Evolutionary conservation across 2,329 filamentous ascomycete species (phyloP).

Genomic region (Simplicillium aogashimaense): DNA sequence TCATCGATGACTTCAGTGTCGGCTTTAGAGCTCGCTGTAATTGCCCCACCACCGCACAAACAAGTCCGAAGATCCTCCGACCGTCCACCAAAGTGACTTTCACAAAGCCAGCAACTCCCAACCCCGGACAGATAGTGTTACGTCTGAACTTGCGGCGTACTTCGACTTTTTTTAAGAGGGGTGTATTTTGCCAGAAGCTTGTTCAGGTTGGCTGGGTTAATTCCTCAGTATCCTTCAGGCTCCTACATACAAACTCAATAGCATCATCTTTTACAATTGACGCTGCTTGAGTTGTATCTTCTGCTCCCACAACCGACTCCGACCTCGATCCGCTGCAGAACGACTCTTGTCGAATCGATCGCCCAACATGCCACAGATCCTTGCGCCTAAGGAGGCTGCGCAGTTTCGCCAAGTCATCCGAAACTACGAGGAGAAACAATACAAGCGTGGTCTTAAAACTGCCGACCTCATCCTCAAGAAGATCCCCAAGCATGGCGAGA

Average conservation of each 20-base stretch:
- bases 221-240: no score
- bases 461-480: conserved; percentile 96
- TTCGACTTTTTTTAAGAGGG: conserved; percentile 1
- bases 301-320: no score
- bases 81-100: conserved; percentile 1
- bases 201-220: no score
- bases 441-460: conserved; percentile 87
- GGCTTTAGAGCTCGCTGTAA: no score
- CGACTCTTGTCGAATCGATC: no score
- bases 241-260: no score
- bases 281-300: no score
- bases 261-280: no score
- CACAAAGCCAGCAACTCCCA: neutral
- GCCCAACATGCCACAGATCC: conserved; percentile 55
- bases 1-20: no score
- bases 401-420: conserved; percentile 93
- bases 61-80: conserved; percentile 7
- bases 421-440: conserved; percentile 96
- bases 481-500: conserved; percentile 92
- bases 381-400: conserved; percentile 80
- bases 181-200: no score
- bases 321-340: no score
- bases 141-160: conserved; percentile 4
- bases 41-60: neutral
- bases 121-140: neutral